These are phyloP conservation scores for Penicillium psychrosexuale DNA, from an alignment of 2,329 filamentous ascomycete genomes.

Conservation along the genomic window DNA sequence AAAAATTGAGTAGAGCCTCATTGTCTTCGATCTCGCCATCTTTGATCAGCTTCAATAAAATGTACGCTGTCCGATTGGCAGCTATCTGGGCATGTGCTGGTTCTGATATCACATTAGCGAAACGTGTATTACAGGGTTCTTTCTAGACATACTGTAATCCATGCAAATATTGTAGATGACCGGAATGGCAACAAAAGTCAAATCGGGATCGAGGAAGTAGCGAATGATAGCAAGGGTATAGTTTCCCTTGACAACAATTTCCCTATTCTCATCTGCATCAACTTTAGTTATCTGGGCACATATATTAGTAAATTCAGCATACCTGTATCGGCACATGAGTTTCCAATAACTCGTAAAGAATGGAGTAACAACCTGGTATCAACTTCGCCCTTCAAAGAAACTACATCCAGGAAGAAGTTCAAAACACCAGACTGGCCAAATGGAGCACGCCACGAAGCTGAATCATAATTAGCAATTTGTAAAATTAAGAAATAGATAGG, in stretches of 20 bases:
- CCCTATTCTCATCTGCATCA: conserved; percentile 42
- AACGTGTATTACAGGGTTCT: not conserved
- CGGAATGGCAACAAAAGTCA: conserved; percentile 42
- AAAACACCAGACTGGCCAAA: conserved; percentile 42
- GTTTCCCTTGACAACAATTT: conserved; percentile 39
- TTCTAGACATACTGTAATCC: conserved; percentile 39
- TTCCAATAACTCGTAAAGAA: conserved; percentile 44
- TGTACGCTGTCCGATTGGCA: conserved; percentile 36
- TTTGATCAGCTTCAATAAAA: conserved; percentile 36
- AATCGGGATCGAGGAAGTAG: conserved; percentile 33
- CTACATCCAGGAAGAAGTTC: conserved; percentile 41
- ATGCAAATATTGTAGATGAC: conserved; percentile 48
- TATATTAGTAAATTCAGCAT: conserved; percentile 4
- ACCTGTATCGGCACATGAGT: conserved; percentile 47
- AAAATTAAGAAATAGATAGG: not conserved
- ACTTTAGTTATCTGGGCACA: conserved; percentile 9
- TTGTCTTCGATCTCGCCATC: conserved; percentile 33
- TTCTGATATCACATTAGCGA: conserved; percentile 30
- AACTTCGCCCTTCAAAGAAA: conserved; percentile 31
- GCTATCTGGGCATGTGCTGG: conserved; percentile 41
- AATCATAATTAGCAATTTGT: conserved; percentile 7
- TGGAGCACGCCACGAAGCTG: conserved; percentile 40
- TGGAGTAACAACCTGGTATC: conserved; percentile 37
- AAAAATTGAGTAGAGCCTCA: conserved; percentile 34
- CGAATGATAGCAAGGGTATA: conserved; percentile 40